Evolutionary conservation across 2,329 filamentous ascomycete species (phyloP).

Genomic region (Elsinoe perseae): DNA sequence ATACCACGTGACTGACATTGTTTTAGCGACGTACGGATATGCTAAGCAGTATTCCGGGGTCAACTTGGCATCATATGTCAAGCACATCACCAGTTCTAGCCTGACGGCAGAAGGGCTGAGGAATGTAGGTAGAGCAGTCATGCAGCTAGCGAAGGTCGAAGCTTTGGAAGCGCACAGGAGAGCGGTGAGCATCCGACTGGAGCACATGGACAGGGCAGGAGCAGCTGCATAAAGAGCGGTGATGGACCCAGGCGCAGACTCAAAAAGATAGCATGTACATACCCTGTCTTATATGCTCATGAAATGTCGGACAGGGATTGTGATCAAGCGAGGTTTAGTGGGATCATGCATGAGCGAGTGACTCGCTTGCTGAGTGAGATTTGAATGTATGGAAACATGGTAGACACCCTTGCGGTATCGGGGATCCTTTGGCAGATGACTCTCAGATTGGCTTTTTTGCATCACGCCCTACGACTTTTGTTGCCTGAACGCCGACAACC

Average conservation of each 20-base stretch:
- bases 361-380: background rate
- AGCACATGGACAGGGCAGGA: slow-evolving; percentile 17
- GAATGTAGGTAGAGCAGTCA: slow-evolving; percentile 82
- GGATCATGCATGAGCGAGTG: background rate
- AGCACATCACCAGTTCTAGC: slow-evolving; percentile 94
- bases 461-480: background rate
- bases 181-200: slow-evolving; percentile 59
- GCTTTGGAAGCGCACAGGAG: slow-evolving; percentile 86
- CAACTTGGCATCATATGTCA: slow-evolving; percentile 90
- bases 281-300: slow-evolving; percentile 2
- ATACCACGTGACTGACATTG: background rate
- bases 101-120: slow-evolving; percentile 75
- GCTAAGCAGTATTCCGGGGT: slow-evolving; percentile 98
- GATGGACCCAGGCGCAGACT: background rate
- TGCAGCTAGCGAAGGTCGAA: slow-evolving; percentile 91
- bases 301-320: background rate
- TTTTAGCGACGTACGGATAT: slow-evolving; percentile 85
- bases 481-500: background rate
- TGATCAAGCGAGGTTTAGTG: background rate
- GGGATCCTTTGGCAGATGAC: background rate
- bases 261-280: slow-evolving; percentile 9
- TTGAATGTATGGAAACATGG: background rate
- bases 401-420: background rate
- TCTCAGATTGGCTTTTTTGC: background rate
- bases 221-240: slow-evolving; percentile 1